phyloP scores from a whole-genome alignment of 2,329 filamentous ascomycete species.

The Corinectria fuckeliana region DNA sequence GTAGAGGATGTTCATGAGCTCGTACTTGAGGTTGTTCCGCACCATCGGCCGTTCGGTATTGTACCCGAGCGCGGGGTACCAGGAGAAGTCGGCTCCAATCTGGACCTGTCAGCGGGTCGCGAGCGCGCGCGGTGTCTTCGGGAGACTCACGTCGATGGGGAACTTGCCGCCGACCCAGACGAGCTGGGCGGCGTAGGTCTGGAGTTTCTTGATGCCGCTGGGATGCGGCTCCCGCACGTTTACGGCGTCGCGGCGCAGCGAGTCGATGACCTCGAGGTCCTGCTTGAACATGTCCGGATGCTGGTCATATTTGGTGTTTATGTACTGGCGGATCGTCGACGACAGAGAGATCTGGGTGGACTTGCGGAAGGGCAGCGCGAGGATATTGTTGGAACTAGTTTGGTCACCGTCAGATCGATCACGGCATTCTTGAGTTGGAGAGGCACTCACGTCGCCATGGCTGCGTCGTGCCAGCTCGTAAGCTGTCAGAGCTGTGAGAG shows the following conservation, averaged over 20 bases:
- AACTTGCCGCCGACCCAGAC: constrained; percentile 96
- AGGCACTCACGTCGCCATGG: constrained; percentile 40
- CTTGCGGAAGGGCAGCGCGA: constrained; percentile 87
- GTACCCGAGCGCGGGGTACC: constrained; percentile 94
- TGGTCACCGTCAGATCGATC: constrained; percentile 16
- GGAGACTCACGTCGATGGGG: constrained; percentile 77
- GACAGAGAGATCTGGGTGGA: constrained; percentile 81
- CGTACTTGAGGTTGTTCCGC: constrained; percentile 74
- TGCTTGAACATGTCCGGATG: constrained; percentile 95
- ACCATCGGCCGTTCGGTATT: constrained; percentile 77
- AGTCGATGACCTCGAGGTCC: constrained; percentile 84
- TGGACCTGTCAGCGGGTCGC: constrained; percentile 43
- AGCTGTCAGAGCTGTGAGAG: constrained; percentile 4
- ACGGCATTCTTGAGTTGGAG: not conserved
- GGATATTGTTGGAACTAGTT: constrained; percentile 61
- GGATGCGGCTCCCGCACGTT: constrained; percentile 87
- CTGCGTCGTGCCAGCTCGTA: constrained; percentile 10
- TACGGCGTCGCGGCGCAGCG: constrained; percentile 82
- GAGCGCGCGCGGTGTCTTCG: not conserved
- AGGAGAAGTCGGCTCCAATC: constrained; percentile 94
- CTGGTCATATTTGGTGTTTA: constrained; percentile 97
- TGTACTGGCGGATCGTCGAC: constrained; percentile 88
- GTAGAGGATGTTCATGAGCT: constrained; percentile 90
- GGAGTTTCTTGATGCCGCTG: constrained; percentile 86
- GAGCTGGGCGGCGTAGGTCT: constrained; percentile 89